Evolutionary conservation across 2,329 filamentous ascomycete genomes (phyloP).

Genomic region (Trichoderma harzianum): DNA sequence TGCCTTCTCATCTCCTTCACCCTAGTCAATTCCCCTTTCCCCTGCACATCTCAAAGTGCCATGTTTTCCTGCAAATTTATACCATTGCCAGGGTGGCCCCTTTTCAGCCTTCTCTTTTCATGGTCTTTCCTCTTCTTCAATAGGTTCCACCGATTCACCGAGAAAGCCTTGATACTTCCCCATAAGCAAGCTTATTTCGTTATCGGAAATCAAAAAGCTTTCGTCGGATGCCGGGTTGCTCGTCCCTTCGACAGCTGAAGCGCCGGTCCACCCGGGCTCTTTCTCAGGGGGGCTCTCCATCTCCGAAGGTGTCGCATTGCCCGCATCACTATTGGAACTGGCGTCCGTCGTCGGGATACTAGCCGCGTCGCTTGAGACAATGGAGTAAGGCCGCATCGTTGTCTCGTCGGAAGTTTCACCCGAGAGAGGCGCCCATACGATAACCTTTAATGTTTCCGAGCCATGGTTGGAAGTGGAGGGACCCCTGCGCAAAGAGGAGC

Average conservation of each 20-base stretch:
- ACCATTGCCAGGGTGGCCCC: not conserved
- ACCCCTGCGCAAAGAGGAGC: slow-evolving; percentile 9
- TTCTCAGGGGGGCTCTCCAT: slow-evolving; percentile 29
- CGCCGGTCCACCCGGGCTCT: slow-evolving; percentile 26
- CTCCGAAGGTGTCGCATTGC: slow-evolving; percentile 38
- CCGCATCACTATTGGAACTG: slow-evolving; percentile 24
- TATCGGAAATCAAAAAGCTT: slow-evolving; percentile 32
- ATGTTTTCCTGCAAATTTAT: not conserved
- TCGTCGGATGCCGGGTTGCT: slow-evolving; percentile 27
- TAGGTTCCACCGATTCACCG: slow-evolving; percentile 34
- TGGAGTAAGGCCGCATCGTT: slow-evolving; percentile 22
- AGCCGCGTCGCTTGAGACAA: slow-evolving; percentile 36
- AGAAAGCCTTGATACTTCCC: slow-evolving; percentile 35
- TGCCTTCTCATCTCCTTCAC: slow-evolving; percentile 5
- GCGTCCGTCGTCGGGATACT: slow-evolving; percentile 36
- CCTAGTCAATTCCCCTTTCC: not conserved
- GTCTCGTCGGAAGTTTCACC: not conserved
- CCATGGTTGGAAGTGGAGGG: slow-evolving; percentile 4
- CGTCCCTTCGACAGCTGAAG: slow-evolving; percentile 20
- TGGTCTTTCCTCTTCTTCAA: slow-evolving; percentile 38
- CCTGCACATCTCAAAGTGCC: not conserved
- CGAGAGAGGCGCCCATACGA: slow-evolving; percentile 12
- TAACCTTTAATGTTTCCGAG: slow-evolving; percentile 14
- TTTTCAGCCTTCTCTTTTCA: slow-evolving; percentile 20
- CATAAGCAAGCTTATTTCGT: slow-evolving; percentile 36